Conservation (phyloP, 352 stramenopile species). For the Phytophthora constricta region DNA sequence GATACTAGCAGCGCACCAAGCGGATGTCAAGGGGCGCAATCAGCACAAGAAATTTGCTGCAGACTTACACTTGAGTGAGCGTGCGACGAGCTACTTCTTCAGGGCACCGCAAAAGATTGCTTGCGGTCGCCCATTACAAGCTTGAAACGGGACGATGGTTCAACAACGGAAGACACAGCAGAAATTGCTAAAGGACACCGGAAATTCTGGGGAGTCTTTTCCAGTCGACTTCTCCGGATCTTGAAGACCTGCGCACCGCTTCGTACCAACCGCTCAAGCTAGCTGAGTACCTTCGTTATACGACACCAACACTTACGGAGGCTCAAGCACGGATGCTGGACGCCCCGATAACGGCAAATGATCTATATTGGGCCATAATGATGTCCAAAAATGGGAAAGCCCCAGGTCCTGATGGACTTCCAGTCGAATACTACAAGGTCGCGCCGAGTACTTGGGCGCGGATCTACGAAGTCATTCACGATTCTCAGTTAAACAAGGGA, state of each 20-base stretch:
- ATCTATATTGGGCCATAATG: slow-evolving; percentile 26
- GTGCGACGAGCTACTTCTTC: slow-evolving; percentile 16
- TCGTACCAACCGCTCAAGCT: slow-evolving; percentile 1
- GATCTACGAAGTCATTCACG: slow-evolving; percentile 21
- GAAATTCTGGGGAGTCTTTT: slow-evolving; percentile 10
- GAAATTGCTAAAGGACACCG: slow-evolving; percentile 9
- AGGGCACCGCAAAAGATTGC: slow-evolving; percentile 12
- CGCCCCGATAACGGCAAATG: slow-evolving; percentile 16
- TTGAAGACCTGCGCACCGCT: neutral
- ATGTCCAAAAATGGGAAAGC: slow-evolving; percentile 17
- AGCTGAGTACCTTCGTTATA: neutral
- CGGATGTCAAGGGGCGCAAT: slow-evolving; percentile 4
- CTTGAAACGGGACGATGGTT: neutral
- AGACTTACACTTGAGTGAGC: slow-evolving; percentile 18
- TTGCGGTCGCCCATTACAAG: slow-evolving; percentile 9
- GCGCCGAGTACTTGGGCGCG: slow-evolving; percentile 1
- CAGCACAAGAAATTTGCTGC: slow-evolving; percentile 22
- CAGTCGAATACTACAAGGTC: slow-evolving; percentile 28
- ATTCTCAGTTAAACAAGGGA: slow-evolving; percentile 2
- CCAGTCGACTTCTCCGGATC: slow-evolving; percentile 20
- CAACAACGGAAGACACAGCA: slow-evolving; percentile 6
- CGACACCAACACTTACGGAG: neutral
- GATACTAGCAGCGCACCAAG: neutral
- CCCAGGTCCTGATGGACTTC: slow-evolving; percentile 13
- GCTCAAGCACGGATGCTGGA: neutral